These are phyloP conservation scores for Aspergillus affinis DNA, from an alignment of 495 filamentous ascomycete species.

Conservation along the genomic window DNA sequence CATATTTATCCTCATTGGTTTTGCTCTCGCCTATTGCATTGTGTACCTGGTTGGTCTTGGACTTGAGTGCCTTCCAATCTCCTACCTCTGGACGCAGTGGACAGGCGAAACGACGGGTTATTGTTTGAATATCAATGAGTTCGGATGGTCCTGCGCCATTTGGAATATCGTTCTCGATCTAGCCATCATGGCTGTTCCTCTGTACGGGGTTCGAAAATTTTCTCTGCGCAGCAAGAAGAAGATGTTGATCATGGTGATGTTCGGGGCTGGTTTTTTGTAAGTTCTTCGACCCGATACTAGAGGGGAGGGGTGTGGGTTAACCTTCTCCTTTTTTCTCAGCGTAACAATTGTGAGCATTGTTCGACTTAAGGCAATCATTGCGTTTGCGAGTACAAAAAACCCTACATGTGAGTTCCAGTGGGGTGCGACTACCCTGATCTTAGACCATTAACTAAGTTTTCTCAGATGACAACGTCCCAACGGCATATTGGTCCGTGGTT, in stretches of 20 bases:
- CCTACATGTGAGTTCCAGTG: constrained; percentile 1
- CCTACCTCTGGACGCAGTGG: constrained; percentile 12
- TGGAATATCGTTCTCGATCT: constrained; percentile 10
- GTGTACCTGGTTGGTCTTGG: neutral
- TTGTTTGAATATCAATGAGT: constrained; percentile 8
- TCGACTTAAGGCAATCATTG: neutral
- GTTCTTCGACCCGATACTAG: neutral
- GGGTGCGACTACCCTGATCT: neutral
- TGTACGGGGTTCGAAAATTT: neutral
- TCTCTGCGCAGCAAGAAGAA: constrained; percentile 6
- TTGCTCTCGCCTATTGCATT: neutral
- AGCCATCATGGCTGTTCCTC: constrained; percentile 4
- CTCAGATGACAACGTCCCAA: constrained; percentile 5
- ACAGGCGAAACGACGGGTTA: constrained; percentile 5
- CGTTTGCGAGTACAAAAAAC: neutral
- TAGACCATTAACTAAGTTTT: neutral
- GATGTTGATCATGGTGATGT: constrained; percentile 1
- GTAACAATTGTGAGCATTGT: constrained; percentile 1
- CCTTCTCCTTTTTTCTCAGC: no score
- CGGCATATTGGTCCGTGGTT: constrained; percentile 2
- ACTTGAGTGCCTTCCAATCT: constrained; percentile 9
- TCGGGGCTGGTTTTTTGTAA: constrained; percentile 1
- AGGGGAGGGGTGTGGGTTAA: no score
- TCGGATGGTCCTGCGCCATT: constrained; percentile 2
- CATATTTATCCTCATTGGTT: neutral